Base-by-base conservation (phyloP, 306 rosid genomes). In the Hippophae gyantsensis region DNA sequence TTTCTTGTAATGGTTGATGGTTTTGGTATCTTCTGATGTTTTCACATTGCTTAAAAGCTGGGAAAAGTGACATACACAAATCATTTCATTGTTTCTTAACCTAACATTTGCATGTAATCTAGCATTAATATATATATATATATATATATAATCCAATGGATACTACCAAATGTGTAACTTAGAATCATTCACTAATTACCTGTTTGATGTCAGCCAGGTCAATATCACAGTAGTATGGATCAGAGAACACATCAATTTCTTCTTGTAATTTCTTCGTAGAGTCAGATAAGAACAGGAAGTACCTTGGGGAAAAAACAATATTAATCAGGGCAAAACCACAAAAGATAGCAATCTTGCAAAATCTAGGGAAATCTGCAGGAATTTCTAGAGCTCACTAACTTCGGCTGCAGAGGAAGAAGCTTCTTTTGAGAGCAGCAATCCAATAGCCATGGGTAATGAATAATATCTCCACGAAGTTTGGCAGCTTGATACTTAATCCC, bases 401-500 rank as follows among this genome's bases (percentile, higher is more conserved):
- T 90, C 6, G 96, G 92, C 73, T 78, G 92, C 63, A 90, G 71
- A 62, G 53, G 70, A 57, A 87, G 70, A 51, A 85, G 84, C 71
- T 72, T 81, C 82, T 76, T 87, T 69, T 79, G 89, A 44, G 70
- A 61, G 70, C 74, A 85, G 63, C 86, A 90, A 72, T 87, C 95
- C 71, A 87, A 57, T 51, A 87, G 70, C 96, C 98, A 87, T 46
- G 86, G 68, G 67, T 69, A 74, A 69, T 83, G 90, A 83, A 90
- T 83, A 66, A 85, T 64, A 83, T 87, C 96, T 70, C 95, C 96
- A 32, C 53, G 80, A 32, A 52, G 83, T 63, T 85, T 90, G 11
- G 96, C 96, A 9, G 95, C 96, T 79, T 83, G 80, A 64, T 78
- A 90, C 73, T 80, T 90, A 67, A 90, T 79, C 63, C 98, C 98